Conservation (phyloP, 306 rosid genomes). For the Trifolium fragiferum region DNA sequence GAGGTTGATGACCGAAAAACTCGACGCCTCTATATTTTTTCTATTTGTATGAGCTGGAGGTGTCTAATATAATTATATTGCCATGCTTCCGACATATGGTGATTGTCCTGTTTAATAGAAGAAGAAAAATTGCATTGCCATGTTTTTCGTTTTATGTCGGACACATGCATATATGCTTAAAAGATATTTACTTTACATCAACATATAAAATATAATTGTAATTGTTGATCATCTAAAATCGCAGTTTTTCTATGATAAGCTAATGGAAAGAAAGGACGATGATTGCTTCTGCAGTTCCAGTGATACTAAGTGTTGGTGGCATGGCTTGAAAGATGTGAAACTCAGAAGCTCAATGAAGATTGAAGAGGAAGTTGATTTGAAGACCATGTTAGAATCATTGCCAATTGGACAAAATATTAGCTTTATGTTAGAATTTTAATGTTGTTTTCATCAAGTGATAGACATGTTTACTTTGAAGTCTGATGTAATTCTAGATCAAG, state of each 20-base stretch:
- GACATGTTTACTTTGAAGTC: neutral
- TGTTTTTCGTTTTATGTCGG: neutral
- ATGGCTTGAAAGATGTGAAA: slow-evolving; percentile 37
- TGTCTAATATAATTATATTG: too few species aligned
- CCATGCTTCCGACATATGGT: too few species aligned
- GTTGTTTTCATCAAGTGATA: neutral
- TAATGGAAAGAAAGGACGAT: neutral
- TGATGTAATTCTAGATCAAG: neutral
- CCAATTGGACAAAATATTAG: neutral
- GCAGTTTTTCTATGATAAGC: neutral
- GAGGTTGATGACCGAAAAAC: too few species aligned
- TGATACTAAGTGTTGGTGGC: slow-evolving; percentile 43
- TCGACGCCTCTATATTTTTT: too few species aligned
- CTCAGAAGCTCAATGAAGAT: slow-evolving; percentile 6
- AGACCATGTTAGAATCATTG: neutral
- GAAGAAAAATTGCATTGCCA: neutral
- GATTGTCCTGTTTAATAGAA: neutral
- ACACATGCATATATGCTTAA: neutral
- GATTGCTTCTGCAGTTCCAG: slow-evolving; percentile 23
- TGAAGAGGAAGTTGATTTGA: neutral
- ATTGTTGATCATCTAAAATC: neutral
- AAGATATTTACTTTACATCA: neutral
- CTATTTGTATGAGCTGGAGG: too few species aligned
- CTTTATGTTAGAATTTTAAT: neutral
- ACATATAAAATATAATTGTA: neutral